Percentiles rank a stretch among this genome's conserved stretches.
Evolutionary conservation across 2,329 filamentous ascomycete species (phyloP).

Genomic region (Fusarium nematophilum): DNA sequence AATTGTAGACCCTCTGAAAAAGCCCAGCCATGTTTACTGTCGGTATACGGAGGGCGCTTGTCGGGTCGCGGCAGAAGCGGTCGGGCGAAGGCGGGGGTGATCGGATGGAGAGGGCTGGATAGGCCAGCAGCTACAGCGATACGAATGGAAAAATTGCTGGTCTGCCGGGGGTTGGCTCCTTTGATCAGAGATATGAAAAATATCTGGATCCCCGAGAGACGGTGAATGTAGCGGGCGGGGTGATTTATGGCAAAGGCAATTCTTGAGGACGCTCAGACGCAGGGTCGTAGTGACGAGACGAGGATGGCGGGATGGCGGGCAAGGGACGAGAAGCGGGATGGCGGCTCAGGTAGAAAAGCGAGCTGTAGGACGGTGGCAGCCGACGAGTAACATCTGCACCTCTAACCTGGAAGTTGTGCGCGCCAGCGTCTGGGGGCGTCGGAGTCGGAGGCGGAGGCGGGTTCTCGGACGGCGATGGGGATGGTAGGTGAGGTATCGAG

Average conservation of each 20-base stretch:
- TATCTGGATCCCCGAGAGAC: conserved; percentile 32
- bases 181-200: conserved; percentile 22
- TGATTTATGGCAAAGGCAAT: conserved; percentile 43
- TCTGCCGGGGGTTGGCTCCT: conserved; percentile 16
- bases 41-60: conserved; percentile 32
- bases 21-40: conserved; percentile 80
- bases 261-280: conserved; percentile 43
- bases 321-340: conserved; percentile 32
- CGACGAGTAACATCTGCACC: conserved; percentile 46
- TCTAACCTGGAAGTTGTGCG: conserved; percentile 41
- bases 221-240: conserved; percentile 42
- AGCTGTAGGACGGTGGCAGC: conserved; percentile 43
- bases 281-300: conserved; percentile 29
- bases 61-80: conserved; percentile 38
- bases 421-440: conserved; percentile 44
- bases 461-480: conserved; percentile 42
- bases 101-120: conserved; percentile 29
- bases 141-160: conserved; percentile 11
- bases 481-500: too few relatives aligned
- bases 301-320: neutral
- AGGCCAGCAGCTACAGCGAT: conserved; percentile 22
- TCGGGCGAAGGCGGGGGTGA: conserved; percentile 43
- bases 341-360: conserved; percentile 42
- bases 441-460: conserved; percentile 33
- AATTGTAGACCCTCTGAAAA: conserved; percentile 97